phyloP scores from a whole-genome alignment of 1,284 basidiomycete genomes.

The Moesziomyces globuligerus region DNA sequence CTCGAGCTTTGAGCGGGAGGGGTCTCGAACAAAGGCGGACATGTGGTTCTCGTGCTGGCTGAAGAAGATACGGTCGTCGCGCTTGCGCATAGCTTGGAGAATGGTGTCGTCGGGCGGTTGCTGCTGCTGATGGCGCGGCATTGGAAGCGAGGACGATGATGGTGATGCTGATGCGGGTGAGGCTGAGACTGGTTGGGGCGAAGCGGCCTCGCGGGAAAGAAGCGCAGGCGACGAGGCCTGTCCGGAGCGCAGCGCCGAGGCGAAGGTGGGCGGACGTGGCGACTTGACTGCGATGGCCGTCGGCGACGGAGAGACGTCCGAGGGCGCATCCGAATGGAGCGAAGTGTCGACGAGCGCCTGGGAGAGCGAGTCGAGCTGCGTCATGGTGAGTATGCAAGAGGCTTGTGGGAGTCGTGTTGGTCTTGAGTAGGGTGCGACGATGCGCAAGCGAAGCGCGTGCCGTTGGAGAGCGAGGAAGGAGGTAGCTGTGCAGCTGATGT shows the following conservation, averaged over 20 bases:
- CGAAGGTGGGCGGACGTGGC: slow-evolving; percentile 10
- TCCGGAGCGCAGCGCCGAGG: slow-evolving; percentile 22
- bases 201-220: neutral
- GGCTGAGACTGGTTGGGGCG: neutral
- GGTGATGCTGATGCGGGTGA: neutral
- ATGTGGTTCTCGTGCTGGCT: slow-evolving; percentile 54
- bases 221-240: slow-evolving; percentile 1
- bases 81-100: slow-evolving; percentile 47
- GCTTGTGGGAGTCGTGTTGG: neutral
- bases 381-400: slow-evolving; percentile 7
- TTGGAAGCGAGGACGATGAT: neutral
- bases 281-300: slow-evolving; percentile 1
- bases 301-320: neutral
- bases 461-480: no score
- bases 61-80: slow-evolving; percentile 55
- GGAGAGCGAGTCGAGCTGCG: slow-evolving; percentile 24
- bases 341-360: slow-evolving; percentile 13
- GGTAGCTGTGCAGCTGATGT: no score
- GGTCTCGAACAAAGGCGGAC: slow-evolving; percentile 31
- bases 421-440: neutral
- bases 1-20: slow-evolving; percentile 23
- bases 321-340: neutral
- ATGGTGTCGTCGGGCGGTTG: slow-evolving; percentile 43
- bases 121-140: neutral
- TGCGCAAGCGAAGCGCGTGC: no score